These are phyloP conservation scores for Musa itinerans DNA, from an alignment of 176 grass and related monocot genomes.

Conservation along the genomic window DNA sequence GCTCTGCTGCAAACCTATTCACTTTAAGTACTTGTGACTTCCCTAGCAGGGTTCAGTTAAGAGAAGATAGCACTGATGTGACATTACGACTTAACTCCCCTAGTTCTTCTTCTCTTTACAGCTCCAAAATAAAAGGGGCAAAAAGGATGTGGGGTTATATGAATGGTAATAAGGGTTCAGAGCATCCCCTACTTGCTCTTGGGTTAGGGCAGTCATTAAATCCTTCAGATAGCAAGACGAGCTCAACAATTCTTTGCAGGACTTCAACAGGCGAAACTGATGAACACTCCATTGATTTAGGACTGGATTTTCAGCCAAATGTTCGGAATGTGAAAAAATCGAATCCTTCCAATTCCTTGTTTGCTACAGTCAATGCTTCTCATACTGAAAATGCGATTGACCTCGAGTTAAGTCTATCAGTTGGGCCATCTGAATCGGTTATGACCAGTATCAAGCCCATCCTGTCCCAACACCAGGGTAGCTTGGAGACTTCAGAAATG, in stretches of 20 bases:
- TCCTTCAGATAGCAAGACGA: slow-evolving; percentile 26
- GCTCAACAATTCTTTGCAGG: slow-evolving; percentile 42
- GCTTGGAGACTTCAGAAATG: slow-evolving; percentile 19
- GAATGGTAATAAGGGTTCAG: slow-evolving; percentile 24
- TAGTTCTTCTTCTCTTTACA: slow-evolving; percentile 27
- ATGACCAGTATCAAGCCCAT: slow-evolving; percentile 29
- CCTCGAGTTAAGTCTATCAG: slow-evolving; percentile 76
- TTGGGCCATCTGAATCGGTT: slow-evolving; percentile 51
- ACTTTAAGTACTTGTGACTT: slow-evolving; percentile 11
- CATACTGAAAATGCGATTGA: slow-evolving; percentile 36
- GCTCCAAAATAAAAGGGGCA: slow-evolving; percentile 17
- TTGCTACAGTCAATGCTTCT: neutral
- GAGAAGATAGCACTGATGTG: slow-evolving; percentile 18
- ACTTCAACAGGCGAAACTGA: slow-evolving; percentile 48
- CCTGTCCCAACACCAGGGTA: slow-evolving; percentile 20
- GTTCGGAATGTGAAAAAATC: slow-evolving; percentile 28
- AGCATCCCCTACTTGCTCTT: slow-evolving; percentile 36
- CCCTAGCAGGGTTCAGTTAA: neutral
- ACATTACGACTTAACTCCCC: slow-evolving; percentile 26
- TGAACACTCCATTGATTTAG: slow-evolving; percentile 52
- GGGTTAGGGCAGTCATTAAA: slow-evolving; percentile 47
- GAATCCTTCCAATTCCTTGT: slow-evolving; percentile 27
- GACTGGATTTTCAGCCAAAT: slow-evolving; percentile 57
- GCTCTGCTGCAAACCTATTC: slow-evolving; percentile 26
- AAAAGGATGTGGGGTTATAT: slow-evolving; percentile 40